A percentile compares a stretch with the other conserved stretches of the same genome.
phyloP scores from a whole-genome alignment of 371 early-diverging fungal species.

The Fennellomyces sp. region DNA sequence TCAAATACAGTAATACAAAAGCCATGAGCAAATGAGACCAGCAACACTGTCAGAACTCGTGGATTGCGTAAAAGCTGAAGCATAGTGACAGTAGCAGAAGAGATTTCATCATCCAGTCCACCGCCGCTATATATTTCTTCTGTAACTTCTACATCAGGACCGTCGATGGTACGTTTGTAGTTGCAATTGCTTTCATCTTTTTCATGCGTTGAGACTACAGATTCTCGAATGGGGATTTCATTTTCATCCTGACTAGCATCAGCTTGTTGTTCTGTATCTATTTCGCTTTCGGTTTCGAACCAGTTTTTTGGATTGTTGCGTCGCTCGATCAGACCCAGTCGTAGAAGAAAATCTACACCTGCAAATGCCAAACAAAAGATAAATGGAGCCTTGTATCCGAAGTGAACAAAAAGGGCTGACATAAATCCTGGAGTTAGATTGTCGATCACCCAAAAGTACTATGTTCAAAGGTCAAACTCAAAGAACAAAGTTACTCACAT shows the following conservation, averaged over 20 bases:
- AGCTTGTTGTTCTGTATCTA: background rate
- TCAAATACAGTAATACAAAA: slow-evolving; percentile 25
- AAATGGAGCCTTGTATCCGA: slow-evolving; percentile 65
- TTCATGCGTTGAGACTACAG: background rate
- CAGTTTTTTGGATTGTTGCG: slow-evolving; percentile 19
- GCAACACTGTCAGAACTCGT: slow-evolving; percentile 20
- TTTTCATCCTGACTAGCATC: no score
- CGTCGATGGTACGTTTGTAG: background rate
- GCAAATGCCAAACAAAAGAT: slow-evolving; percentile 63
- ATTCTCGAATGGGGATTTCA: no score
- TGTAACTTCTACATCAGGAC: no score
- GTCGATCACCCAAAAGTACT: no score
- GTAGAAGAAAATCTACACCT: slow-evolving; percentile 42
- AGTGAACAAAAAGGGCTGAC: slow-evolving; percentile 48
- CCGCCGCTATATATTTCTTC: no score
- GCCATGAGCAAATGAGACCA: slow-evolving; percentile 26
- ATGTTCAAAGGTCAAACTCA: no score
- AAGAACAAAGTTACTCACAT: no score
- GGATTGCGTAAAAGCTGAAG: slow-evolving; percentile 16
- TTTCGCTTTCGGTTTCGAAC: slow-evolving; percentile 12
- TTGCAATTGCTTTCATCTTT: background rate
- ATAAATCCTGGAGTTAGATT: background rate
- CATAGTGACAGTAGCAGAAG: slow-evolving; percentile 13
- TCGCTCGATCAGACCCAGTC: slow-evolving; percentile 45
- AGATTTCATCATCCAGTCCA: no score